Evolutionary conservation across 2,329 filamentous ascomycete genomes (phyloP), one percentile per base, ranked within the genome.

Genomic region (Gremmenia infestans): DNA sequence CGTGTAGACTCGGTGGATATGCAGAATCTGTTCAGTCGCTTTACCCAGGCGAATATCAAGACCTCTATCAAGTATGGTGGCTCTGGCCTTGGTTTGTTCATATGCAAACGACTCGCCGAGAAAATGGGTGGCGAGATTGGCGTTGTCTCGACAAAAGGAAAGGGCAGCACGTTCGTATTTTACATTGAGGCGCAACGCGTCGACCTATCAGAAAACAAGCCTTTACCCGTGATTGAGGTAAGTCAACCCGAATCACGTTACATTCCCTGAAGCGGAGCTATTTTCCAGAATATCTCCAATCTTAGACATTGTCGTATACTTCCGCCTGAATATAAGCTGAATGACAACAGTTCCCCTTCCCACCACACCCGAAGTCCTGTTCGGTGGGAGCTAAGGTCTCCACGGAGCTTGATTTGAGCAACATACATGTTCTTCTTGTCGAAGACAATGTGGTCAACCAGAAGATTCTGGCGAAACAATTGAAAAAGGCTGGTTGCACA

Each of bases 101-200:
- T 93, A 61, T 89, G 85, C 39, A 80, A 88, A 23, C 82, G 89
- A 53, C 77, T 94, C n/a, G 89, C 88, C 0, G 89, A 93, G 67
- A 74, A 93, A 11, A 88, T 92, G 68, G 88, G 88, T 19, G 89
- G 89, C 4, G 85, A 89, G 58, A 91, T 94, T 48, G 89, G 88
- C 2, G 86, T 93, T 5, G 76, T 81, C 1, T 87, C 84, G n/a
- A 75, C 82, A 59, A 76, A 81, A 2, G 87, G 86, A 1, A 79
- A 82, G n/a, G 88, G 88, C 1, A 88, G 84, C 60, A 89, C 83
- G 0, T 91, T 91, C 70, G 84, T 83, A 0, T 91, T 92, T 68
- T 91, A 88, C 68, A 81, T 91, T 56, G 82, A 86, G 63, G 80
- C 84, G 19, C 57, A 64, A n/a, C 60, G 61, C 37, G 50, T 48